Percentiles rank a stretch among this genome's conserved stretches.
Evolutionary conservation across 116 monocot species (phyloP).

Genomic region (Dioscorea cayenensis): DNA sequence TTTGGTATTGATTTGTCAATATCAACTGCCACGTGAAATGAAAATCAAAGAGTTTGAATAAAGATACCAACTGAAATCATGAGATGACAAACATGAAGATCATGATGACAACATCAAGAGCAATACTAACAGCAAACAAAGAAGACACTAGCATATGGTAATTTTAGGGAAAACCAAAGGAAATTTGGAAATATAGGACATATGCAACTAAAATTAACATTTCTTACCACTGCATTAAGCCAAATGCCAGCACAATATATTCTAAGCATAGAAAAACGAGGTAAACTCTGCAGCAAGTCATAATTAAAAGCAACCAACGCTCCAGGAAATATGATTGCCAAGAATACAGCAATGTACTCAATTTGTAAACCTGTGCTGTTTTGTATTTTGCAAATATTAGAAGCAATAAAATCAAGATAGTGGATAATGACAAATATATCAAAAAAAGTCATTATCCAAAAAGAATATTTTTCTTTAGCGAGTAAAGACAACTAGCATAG

Average conservation of each 20-base stretch:
- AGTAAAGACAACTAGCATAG: neutral
- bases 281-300: constrained; percentile 50
- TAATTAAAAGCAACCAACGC: constrained; percentile 88
- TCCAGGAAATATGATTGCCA: constrained; percentile 83
- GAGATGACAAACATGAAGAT: neutral
- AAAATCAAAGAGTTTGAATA: neutral
- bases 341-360: constrained; percentile 77
- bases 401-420: neutral
- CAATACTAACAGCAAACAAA: neutral
- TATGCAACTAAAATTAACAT: neutral
- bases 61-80: neutral
- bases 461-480: neutral
- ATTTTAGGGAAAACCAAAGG: neutral
- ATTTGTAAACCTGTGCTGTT: constrained; percentile 77
- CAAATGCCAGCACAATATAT: constrained; percentile 97
- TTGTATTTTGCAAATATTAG: constrained; percentile 13
- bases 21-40: neutral
- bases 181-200: neutral
- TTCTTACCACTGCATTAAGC: constrained; percentile 83
- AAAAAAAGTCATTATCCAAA: neutral
- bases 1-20: neutral
- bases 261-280: constrained; percentile 45
- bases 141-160: neutral
- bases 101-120: neutral
- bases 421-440: neutral